Evolutionary conservation across 2,329 filamentous ascomycete genomes (phyloP).

Genomic region (Pseudogymnoascus sp.): DNA sequence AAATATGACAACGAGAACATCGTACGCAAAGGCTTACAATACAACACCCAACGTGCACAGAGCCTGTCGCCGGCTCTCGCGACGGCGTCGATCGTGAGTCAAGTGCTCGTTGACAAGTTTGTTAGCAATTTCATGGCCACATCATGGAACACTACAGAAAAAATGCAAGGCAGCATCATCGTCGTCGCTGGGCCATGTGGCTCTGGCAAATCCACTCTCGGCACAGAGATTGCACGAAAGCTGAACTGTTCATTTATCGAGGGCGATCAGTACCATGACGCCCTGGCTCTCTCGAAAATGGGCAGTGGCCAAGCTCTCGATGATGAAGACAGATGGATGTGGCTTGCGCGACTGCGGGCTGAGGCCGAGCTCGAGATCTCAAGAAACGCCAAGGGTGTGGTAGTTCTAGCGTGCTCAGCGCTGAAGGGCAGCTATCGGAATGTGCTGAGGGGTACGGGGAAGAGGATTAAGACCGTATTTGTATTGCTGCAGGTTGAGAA

Average conservation of each 20-base stretch:
- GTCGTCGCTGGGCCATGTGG: constrained; percentile 36
- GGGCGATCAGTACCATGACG: constrained; percentile 34
- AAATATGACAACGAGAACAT: constrained; percentile 44
- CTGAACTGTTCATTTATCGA: constrained; percentile 34
- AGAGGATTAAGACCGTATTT: constrained; percentile 26
- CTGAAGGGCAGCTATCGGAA: constrained; percentile 31
- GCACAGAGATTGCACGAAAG: constrained; percentile 25
- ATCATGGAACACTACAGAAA: constrained; percentile 14
- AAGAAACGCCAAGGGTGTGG: constrained; percentile 25
- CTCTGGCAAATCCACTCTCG: constrained; percentile 36
- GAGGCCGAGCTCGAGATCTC: constrained; percentile 22
- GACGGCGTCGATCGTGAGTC: constrained; percentile 11
- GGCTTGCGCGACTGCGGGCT: constrained; percentile 27
- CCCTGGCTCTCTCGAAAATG: constrained; percentile 30
- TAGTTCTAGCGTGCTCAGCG: constrained; percentile 36
- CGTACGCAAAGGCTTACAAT: constrained; percentile 26
- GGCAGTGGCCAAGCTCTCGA: constrained; percentile 25
- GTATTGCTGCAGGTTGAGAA: constrained; percentile 31
- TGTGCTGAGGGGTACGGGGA: constrained; percentile 24
- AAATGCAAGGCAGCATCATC: constrained; percentile 23
- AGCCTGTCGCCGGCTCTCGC: constrained; percentile 17
- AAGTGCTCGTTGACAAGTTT: constrained; percentile 17
- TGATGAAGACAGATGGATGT: constrained; percentile 29
- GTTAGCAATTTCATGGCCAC: constrained; percentile 14
- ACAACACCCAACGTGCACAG: constrained; percentile 14